Conservation (phyloP, 2,329 filamentous ascomycete species). For the Teratosphaeria gauchensis region DNA sequence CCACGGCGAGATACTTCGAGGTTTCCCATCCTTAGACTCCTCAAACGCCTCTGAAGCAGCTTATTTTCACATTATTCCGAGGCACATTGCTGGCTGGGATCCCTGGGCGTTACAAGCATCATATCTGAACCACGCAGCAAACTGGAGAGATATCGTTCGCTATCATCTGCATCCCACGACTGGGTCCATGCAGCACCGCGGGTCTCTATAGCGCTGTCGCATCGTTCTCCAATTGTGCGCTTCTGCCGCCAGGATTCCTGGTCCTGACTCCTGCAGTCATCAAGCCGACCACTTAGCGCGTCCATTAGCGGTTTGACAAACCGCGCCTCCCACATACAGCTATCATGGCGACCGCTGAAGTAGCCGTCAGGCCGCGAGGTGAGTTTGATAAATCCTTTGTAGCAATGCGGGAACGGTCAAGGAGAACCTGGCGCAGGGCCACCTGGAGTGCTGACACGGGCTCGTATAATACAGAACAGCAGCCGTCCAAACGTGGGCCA, state of each 20-base stretch:
- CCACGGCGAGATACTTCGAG: neutral
- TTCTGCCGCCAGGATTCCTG: neutral
- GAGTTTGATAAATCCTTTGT: neutral
- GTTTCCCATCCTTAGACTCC: neutral
- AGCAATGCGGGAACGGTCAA: neutral
- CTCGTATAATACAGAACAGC: conserved; percentile 42
- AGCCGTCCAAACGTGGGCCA: conserved; percentile 65
- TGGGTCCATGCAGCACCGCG: neutral
- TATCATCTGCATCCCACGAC: neutral
- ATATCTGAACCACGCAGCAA: neutral
- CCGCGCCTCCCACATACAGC: neutral
- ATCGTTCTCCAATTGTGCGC: neutral
- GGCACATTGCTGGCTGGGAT: neutral
- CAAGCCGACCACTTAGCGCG: neutral
- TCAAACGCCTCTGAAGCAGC: neutral
- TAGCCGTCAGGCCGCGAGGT: conserved; percentile 36
- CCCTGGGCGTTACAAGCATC: neutral
- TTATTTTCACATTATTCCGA: neutral
- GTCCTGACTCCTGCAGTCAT: neutral
- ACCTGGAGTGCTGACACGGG: conserved; percentile 1
- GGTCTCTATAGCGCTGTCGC: neutral
- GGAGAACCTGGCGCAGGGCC: conserved; percentile 14
- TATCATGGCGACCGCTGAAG: conserved; percentile 36
- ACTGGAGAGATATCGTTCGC: neutral
- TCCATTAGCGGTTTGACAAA: neutral